These are phyloP conservation scores for Colletotrichum filicis DNA, from an alignment of 2,329 filamentous ascomycete genomes.

Conservation along the genomic window DNA sequence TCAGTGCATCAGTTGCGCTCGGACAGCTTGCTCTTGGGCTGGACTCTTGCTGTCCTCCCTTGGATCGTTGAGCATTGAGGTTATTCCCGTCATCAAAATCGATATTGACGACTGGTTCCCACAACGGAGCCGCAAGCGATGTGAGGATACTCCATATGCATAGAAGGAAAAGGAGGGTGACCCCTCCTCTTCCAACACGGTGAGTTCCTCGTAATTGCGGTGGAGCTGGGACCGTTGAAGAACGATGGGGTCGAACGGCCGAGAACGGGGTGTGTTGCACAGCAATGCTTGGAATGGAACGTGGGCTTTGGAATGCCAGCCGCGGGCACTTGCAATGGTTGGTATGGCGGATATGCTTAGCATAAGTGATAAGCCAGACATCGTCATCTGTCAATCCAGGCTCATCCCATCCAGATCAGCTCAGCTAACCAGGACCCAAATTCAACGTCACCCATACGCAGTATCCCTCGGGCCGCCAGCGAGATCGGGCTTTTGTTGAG, in stretches of 20 bases:
- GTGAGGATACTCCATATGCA: background rate
- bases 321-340: background rate
- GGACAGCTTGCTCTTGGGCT: background rate
- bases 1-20: conserved; percentile 10
- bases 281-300: background rate
- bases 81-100: conserved; percentile 6
- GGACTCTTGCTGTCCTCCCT: background rate
- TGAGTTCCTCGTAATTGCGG: conserved; percentile 18
- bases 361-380: conserved; percentile 23
- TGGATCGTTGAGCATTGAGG: background rate
- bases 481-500: background rate
- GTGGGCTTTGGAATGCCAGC: background rate
- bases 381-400: conserved; percentile 25
- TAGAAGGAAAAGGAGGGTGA: background rate
- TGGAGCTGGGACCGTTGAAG: conserved; percentile 25
- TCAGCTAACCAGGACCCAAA: conserved; percentile 14
- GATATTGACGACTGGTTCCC: background rate
- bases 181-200: background rate
- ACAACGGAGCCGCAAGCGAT: conserved; percentile 23
- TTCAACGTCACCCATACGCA: conserved; percentile 22
- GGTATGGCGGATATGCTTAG: conserved; percentile 11
- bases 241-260: conserved; percentile 19
- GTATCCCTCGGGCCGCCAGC: background rate
- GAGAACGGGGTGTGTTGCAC: background rate
- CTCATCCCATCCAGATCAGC: conserved; percentile 20